These are phyloP conservation scores for Curvularia eragrostidis DNA, from an alignment of 2,329 filamentous ascomycete species.

Conservation along the genomic window DNA sequence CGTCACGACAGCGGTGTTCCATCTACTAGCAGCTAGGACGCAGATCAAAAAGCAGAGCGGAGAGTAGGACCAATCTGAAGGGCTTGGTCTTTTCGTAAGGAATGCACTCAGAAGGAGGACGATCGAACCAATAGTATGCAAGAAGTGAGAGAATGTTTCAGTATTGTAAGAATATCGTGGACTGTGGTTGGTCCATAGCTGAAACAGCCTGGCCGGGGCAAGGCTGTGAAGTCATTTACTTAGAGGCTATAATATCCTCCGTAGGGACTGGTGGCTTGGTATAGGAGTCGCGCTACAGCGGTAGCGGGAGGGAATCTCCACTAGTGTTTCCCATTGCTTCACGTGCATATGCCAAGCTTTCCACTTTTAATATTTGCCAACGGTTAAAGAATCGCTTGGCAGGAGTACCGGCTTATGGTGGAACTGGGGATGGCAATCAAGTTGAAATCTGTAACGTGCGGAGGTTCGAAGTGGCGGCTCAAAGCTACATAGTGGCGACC, in stretches of 20 bases:
- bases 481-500: background rate
- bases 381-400: slow-evolving; percentile 31
- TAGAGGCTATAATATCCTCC: slow-evolving; percentile 33
- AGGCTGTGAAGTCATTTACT: slow-evolving; percentile 31
- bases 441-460: slow-evolving; percentile 18
- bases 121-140: slow-evolving; percentile 1
- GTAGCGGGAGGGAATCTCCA: slow-evolving; percentile 15
- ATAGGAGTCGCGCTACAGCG: slow-evolving; percentile 13
- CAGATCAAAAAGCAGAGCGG: slow-evolving; percentile 20
- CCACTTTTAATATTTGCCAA: slow-evolving; percentile 22
- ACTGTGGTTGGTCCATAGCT: slow-evolving; percentile 24
- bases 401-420: slow-evolving; percentile 13
- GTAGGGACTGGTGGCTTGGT: slow-evolving; percentile 24
- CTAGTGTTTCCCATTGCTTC: slow-evolving; percentile 12
- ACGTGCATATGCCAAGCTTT: slow-evolving; percentile 24
- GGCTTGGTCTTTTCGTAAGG: slow-evolving; percentile 23
- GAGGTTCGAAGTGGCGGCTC: slow-evolving; percentile 9
- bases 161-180: background rate
- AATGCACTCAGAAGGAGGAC: slow-evolving; percentile 1
- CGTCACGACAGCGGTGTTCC: slow-evolving; percentile 18
- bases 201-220: slow-evolving; percentile 29
- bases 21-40: slow-evolving; percentile 29
- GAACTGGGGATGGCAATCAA: slow-evolving; percentile 17
- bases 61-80: slow-evolving; percentile 25
- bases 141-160: background rate